Evolutionary conservation across 345 rosid genomes (phyloP).

Genomic region (Salix purpurea): DNA sequence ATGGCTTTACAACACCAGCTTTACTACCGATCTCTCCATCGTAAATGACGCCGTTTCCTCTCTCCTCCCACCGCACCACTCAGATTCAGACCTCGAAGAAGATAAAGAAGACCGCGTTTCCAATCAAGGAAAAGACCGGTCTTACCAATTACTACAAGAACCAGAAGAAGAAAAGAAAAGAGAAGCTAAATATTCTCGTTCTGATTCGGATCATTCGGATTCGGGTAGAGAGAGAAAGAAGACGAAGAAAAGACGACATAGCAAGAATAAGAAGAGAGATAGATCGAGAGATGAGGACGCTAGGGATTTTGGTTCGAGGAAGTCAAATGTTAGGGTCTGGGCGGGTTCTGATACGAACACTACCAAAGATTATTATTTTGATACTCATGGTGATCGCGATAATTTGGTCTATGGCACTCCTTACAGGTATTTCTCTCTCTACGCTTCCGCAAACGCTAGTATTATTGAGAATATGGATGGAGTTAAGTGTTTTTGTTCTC

Average conservation of each 20-base stretch:
- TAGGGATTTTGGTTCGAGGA: conserved; percentile 35
- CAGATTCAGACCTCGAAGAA: conserved; percentile 35
- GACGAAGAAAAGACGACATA: conserved; percentile 9
- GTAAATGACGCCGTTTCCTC: conserved; percentile 48
- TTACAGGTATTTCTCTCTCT: conserved; percentile 47
- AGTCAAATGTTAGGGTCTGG: conserved; percentile 43
- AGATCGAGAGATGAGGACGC: conserved; percentile 20
- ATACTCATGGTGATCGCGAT: conserved; percentile 79
- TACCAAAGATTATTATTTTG: conserved; percentile 75
- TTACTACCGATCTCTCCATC: conserved; percentile 60
- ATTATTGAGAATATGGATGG: too few relatives aligned
- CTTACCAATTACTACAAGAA: conserved; percentile 43
- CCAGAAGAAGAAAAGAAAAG: background rate
- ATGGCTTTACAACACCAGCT: conserved; percentile 91
- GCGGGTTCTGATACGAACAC: conserved; percentile 44
- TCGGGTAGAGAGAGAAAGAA: conserved; percentile 32
- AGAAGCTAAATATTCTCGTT: background rate
- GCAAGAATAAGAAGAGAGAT: conserved; percentile 35
- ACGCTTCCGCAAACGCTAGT: too few relatives aligned
- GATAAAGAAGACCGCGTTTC: conserved; percentile 10
- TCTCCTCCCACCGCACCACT: conserved; percentile 8
- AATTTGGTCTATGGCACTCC: conserved; percentile 77
- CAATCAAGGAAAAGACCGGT: background rate
- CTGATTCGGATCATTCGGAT: background rate
- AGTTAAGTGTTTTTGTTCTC: too few relatives aligned